Conservation (phyloP, 2,329 filamentous ascomycete genomes). For the Colletotrichum horii region DNA sequence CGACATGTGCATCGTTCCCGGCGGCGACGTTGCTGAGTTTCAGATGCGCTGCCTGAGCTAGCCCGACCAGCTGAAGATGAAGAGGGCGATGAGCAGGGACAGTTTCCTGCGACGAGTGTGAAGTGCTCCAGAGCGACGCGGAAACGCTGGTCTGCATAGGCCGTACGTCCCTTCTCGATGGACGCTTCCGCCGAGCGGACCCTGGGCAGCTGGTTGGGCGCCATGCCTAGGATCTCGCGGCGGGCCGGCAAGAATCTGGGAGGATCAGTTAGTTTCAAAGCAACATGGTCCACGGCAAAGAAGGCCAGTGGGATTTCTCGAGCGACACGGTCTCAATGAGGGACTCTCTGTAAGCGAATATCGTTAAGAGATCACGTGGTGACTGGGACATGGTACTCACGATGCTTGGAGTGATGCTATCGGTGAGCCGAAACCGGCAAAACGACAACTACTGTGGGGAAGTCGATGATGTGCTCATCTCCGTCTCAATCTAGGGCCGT, state of each 20-base stretch:
- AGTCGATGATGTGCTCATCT: background rate
- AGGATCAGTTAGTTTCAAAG: background rate
- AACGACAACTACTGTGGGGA: background rate
- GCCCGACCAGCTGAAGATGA: background rate
- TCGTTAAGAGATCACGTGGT: background rate
- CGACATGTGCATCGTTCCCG: constrained; percentile 45
- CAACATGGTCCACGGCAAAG: background rate
- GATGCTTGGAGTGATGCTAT: background rate
- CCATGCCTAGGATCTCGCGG: background rate
- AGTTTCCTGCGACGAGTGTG: constrained; percentile 28
- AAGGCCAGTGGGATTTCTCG: background rate
- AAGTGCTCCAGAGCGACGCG: constrained; percentile 41
- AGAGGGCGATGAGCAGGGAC: constrained; percentile 1
- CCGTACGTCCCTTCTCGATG: constrained; percentile 36
- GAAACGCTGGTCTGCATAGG: constrained; percentile 37
- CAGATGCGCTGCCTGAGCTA: constrained; percentile 28
- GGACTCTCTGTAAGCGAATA: background rate
- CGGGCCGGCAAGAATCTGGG: background rate
- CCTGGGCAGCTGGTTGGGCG: constrained; percentile 1
- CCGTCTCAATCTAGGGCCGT: background rate
- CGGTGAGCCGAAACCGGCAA: background rate
- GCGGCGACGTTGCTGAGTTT: constrained; percentile 28
- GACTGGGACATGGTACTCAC: background rate
- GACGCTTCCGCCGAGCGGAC: constrained; percentile 29
- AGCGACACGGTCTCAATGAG: background rate